Evolutionary conservation across 805 yeast species (phyloP), one percentile per base, ranked within the genome.

Genomic region (Kodamaea jinghongensis): DNA sequence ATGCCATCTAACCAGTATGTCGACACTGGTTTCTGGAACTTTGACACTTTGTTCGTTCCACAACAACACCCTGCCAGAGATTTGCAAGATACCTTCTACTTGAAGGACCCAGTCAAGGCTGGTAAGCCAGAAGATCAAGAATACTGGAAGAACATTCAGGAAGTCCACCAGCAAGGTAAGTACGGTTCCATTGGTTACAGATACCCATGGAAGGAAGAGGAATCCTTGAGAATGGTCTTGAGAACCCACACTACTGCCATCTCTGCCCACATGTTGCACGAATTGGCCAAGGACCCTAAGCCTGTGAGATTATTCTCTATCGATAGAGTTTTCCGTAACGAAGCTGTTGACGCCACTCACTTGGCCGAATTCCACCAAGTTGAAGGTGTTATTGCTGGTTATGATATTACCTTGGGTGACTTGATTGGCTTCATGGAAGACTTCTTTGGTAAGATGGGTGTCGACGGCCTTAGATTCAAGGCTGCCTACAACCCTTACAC

Each of bases 21-120:
- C 38, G 99, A 93, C 61, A 79, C 93, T 12, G 98, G 98, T 4
- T 93, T 93, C 81, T 93, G 99, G 99, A 93, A 93, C 69, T 93
- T 93, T 60, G 99, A 93, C 64, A 80, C 99, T 3, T 76, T 93
- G 56, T 93, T 71, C 56, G 99, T 93, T 40, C 99, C 99, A 41
- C 99, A 93, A 71, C 98, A 93, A 71, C 99, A 93, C 71, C 99
- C 99, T 12, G 99, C 99, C 36, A 83, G 99, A 73, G 99, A 93
- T 63, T 76, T 93, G 63, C 99, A 93, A 69, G 99, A 93, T 70
- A 93, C 99, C 44, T 93, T 93, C 73, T 93, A 93, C 70, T 75
- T 93, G 67, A 91, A 90, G 62, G 98, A 93, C 60, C 99, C 99
- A 25, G 73, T 69, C 36, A 71, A 65, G 46, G 96, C 96, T 41